A percentile compares a stretch with the other conserved stretches of the same genome.
These are phyloP conservation scores for Dendrostoma leiphaemia DNA, from an alignment of 2,329 filamentous ascomycete genomes.

Conservation along the genomic window DNA sequence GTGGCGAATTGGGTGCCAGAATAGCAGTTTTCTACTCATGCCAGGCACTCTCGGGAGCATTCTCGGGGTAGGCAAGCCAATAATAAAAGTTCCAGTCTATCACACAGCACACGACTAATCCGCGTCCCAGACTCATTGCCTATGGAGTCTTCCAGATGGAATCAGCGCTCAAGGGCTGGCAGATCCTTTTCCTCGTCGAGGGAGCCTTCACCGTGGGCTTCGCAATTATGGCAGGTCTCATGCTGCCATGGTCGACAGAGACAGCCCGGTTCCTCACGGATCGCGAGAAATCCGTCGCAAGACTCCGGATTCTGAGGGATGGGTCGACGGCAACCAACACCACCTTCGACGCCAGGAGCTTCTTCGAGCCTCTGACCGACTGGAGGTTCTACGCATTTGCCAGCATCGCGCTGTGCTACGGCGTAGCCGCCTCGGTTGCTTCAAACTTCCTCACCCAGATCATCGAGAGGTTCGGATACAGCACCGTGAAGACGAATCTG, in stretches of 20 bases:
- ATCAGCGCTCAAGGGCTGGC: constrained; percentile 35
- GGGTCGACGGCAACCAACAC: not conserved
- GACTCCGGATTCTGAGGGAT: not conserved
- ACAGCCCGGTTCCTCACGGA: constrained; percentile 37
- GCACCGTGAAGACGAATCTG: constrained; percentile 64
- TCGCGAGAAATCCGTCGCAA: not conserved
- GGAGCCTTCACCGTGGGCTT: constrained; percentile 37
- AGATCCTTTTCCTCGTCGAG: constrained; percentile 45
- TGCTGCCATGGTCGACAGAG: constrained; percentile 35
- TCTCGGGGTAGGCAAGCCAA: no score
- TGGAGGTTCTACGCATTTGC: not conserved
- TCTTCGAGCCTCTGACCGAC: not conserved
- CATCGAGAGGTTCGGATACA: constrained; percentile 45
- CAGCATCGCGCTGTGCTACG: constrained; percentile 1
- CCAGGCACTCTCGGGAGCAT: not conserved
- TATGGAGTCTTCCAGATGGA: constrained; percentile 39
- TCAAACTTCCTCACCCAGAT: constrained; percentile 46
- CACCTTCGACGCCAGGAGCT: not conserved
- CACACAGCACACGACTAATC: no score
- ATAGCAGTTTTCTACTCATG: constrained; percentile 70
- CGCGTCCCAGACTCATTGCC: constrained; percentile 14
- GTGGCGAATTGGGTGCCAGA: constrained; percentile 62
- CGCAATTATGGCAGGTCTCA: constrained; percentile 35
- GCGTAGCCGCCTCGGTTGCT: not conserved
- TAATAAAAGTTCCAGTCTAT: no score